Base-by-base conservation (phyloP, 75 land plant genomes). In the Cryptomeria japonica region DNA sequence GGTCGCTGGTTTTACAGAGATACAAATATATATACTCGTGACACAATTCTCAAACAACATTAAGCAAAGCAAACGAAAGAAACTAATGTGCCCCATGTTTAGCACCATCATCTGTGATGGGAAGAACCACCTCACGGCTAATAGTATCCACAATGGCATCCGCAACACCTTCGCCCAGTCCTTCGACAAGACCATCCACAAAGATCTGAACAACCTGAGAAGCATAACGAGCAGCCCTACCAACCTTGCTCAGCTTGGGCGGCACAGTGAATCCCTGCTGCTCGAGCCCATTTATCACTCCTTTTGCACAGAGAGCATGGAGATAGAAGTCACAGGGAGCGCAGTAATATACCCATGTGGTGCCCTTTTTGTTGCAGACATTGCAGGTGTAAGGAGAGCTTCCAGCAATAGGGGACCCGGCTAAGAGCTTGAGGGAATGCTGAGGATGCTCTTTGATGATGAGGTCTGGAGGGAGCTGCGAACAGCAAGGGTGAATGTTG, bases 301-400 rank as follows among this genome's bases (percentile, higher is more conserved):
- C 75, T 87, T 95, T 95, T 0, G 96, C 96, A 80, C 95, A 95
- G 16, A 89, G 80, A 18, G 93, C 94, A 78, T 95, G 95, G 55
- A 95, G 84, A 58, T 88, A 88, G 83, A 94, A 92, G 22, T 89
- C 85, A 36, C 95, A 93, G 1, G 39, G 55, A 0, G 87, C 61
- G 85, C 95, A 95, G 15, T 68, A 79, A 56, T 94, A 95, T 41
- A 93, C 84, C 72, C 90, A 80, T 0, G 93, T 91, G 0, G 89
- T 78, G 58, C 92, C 86, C 86, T 83, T 91, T 56, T 85, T 86
- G 42, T 73, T 58, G 86, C 95, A 94, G 7, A 36, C 12, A 14
- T 31, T 22, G 51, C 90, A 89, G 1, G 32, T 55, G 18, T 68
- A 36, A 22, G 70, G 36, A 0, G 87, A 49, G 9, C 85, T 78